Base-by-base conservation (phyloP, 1,284 basidiomycete genomes). In the Fomitopsis palustris region DNA sequence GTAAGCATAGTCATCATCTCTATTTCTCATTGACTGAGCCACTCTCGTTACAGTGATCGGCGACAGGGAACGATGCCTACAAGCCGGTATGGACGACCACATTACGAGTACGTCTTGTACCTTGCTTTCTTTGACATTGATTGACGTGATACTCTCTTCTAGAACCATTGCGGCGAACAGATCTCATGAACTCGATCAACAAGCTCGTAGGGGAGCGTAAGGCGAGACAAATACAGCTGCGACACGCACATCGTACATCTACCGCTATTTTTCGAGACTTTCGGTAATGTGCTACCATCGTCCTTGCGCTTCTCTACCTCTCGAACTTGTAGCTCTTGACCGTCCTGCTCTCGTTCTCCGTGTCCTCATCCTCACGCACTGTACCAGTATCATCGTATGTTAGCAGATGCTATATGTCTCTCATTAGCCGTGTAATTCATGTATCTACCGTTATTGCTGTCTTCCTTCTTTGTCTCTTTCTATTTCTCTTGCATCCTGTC, bases 51-150 rank as follows among this genome's bases (percentile, higher is more conserved):
- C 74, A 84, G 95, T 97, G 95, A 94, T 97, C 69, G 95, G 95
- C 66, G 95, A 98, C 72, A 86, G 94, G 59, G 95, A 98, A 74
- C 81, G 94, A 59, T 98, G 94, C 74, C 77, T 97, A 67, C 88
- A 94, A 68, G 95, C 94, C 12, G 95, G 95, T 64, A 94, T 94
- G 92, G 83, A 85, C 63, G 83, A 85, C 64, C 83, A 85, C 67
- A 92, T 92, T 54, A 92, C 90, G 35, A 92, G 89, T 91, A 67
- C 55, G 87, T 76, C 2, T 21, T 54, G 8, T 41, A 49, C 25
- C 38, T 25, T 21, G 10, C 56, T 31, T n/a, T 55, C 12, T 19
- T 7, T 39, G 19, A 37, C 39, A 27, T 31, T 57, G 17, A 45
- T 25, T 3, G 2, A 16, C 35, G 56, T 53, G 54, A 64, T 62